These are phyloP conservation scores for Saccharum hybrid DNA, from an alignment of 202 grass and related monocot genomes.

Conservation along the genomic window DNA sequence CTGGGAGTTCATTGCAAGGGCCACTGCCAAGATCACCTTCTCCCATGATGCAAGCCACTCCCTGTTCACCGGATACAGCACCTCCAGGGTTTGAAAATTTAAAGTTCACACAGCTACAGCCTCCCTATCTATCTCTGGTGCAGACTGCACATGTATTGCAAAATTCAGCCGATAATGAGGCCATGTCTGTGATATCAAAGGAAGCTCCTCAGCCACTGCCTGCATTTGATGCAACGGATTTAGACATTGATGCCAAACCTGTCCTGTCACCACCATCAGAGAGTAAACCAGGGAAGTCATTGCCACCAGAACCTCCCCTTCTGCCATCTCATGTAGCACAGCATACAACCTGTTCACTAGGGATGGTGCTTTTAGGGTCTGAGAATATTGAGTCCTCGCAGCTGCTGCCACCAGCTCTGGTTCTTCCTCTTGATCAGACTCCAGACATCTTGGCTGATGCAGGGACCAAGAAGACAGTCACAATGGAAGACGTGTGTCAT, in stretches of 20 bases:
- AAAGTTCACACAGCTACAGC: slow-evolving; percentile 33
- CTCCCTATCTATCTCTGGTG: background rate
- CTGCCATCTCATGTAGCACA: slow-evolving; percentile 22
- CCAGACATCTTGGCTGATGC: slow-evolving; percentile 37
- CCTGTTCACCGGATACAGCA: slow-evolving; percentile 39
- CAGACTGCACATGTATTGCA: slow-evolving; percentile 16
- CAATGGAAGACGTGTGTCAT: slow-evolving; percentile 18
- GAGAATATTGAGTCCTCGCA: slow-evolving; percentile 28
- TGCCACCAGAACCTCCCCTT: background rate
- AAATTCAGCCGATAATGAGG: background rate
- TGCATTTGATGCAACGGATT: slow-evolving; percentile 29
- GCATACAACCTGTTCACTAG: slow-evolving; percentile 24
- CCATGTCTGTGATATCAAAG: slow-evolving; percentile 37
- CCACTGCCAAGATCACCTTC: slow-evolving; percentile 13
- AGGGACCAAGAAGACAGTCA: slow-evolving; percentile 18
- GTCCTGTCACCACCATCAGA: background rate
- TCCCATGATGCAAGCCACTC: background rate
- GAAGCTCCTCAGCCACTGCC: slow-evolving; percentile 8
- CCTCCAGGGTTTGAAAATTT: slow-evolving; percentile 50
- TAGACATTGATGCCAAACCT: background rate
- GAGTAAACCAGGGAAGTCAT: slow-evolving; percentile 28
- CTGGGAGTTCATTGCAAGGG: slow-evolving; percentile 29
- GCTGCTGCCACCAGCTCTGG: background rate
- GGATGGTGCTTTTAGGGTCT: slow-evolving; percentile 30
- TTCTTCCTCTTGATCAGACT: slow-evolving; percentile 36